Evolutionary conservation across 768 basidiomycete species (phyloP).

Genomic region (Leucogyrophana mollusca): DNA sequence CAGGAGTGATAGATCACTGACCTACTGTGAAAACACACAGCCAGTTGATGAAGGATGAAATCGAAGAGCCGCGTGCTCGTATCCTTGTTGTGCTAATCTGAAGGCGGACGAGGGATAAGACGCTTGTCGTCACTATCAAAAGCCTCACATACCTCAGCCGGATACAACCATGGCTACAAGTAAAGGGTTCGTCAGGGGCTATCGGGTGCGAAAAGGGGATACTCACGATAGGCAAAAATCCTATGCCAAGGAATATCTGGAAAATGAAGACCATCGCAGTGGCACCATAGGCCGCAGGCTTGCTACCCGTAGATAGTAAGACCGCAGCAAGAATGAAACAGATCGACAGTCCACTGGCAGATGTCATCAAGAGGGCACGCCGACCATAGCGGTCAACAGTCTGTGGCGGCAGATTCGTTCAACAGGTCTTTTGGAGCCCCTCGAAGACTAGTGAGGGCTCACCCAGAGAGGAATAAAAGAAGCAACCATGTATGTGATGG

Average conservation of each 20-base stretch:
- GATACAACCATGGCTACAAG: conserved; percentile 34
- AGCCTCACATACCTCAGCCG: conserved; percentile 24
- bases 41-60: conserved; percentile 26
- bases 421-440: too few relatives aligned
- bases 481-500: conserved; percentile 38
- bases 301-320: conserved; percentile 36
- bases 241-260: conserved; percentile 40
- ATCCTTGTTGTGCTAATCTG: conserved; percentile 39
- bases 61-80: conserved; percentile 31
- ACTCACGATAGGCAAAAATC: conserved; percentile 36
- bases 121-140: too few relatives aligned
- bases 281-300: conserved; percentile 34
- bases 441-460: too few relatives aligned
- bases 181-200: conserved; percentile 1
- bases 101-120: background rate
- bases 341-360: conserved; percentile 35
- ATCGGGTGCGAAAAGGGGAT: background rate
- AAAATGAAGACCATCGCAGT: conserved; percentile 42
- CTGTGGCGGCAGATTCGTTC: too few relatives aligned
- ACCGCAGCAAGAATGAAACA: conserved; percentile 37
- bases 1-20: background rate
- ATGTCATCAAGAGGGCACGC: conserved; percentile 35
- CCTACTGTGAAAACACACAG: background rate
- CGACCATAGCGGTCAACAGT: conserved; percentile 40
- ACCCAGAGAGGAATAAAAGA: conserved; percentile 41